Conservation (phyloP, 257 asterid species). For the Paraleonurus japonicus region DNA sequence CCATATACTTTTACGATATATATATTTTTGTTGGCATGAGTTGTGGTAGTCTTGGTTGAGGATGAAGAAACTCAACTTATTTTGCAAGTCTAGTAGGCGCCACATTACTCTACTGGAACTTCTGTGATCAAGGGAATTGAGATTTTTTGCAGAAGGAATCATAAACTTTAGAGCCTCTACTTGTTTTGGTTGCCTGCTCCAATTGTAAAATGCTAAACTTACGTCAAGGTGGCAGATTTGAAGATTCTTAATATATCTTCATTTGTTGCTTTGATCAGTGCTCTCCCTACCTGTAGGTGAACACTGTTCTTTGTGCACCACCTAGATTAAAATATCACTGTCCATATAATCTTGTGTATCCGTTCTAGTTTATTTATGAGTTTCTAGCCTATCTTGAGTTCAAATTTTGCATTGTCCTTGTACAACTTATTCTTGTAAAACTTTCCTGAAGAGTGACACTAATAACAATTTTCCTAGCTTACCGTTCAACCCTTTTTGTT, state of each 20-base stretch:
- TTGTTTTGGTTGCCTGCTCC: conserved; percentile 7
- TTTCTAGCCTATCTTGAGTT: neutral
- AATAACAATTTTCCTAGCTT: neutral
- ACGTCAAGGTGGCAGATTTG: neutral
- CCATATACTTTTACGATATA: neutral
- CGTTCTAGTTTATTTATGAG: neutral
- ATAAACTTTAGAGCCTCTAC: neutral
- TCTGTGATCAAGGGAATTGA: neutral
- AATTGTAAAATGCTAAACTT: conserved; percentile 2
- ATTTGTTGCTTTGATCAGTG: too few species aligned
- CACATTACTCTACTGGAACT: conserved; percentile 11
- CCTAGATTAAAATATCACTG: neutral
- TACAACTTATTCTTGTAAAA: neutral
- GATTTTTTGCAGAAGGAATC: conserved; percentile 5
- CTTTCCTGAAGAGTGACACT: neutral
- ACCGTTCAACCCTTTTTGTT: neutral
- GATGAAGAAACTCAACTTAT: conserved; percentile 16
- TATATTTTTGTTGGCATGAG: neutral
- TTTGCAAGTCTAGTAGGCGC: conserved; percentile 9
- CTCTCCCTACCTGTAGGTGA: too few species aligned
- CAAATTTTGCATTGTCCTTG: neutral
- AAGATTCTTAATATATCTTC: neutral
- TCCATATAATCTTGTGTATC: neutral
- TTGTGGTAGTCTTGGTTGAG: conserved; percentile 1
- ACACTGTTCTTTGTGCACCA: too few species aligned